Base-by-base conservation (phyloP, 768 basidiomycete species). In the Melanogaster broomeanus region DNA sequence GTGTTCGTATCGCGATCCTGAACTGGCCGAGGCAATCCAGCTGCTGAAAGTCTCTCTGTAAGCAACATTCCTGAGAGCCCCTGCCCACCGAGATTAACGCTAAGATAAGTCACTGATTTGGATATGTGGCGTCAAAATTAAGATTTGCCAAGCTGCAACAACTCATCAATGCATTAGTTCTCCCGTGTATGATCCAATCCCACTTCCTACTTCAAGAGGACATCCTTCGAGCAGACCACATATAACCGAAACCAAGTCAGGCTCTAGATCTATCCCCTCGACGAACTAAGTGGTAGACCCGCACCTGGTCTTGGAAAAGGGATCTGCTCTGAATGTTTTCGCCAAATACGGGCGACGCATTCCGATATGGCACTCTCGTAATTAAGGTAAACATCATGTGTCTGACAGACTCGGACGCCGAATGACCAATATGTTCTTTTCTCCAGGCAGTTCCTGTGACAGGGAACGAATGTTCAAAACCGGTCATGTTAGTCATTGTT, bases 41-140 rank as follows among this genome's bases (percentile, higher is more conserved):
- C n/a, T n/a, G n/a, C n/a, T n/a, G n/a, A n/a, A n/a, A n/a, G n/a
- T n/a, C n/a, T n/a, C n/a, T n/a, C n/a, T n/a, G n/a, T n/a, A n/a
- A n/a, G n/a, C n/a, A n/a, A n/a, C n/a, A n/a, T n/a, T n/a, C 34
- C 16, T 15, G 22, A 37, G 37, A 65, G 62, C n/a, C n/a, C n/a
- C n/a, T n/a, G n/a, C n/a, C 47, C n/a, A 35, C 42, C 42, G 19
- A 55, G 59, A 65, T 52, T 56, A 50, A 52, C 52, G 45, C 56
- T 46, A 48, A 49, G 62, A 64, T 61, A 16, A 18, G 27, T 7
- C 19, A 30, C 46, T 8, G 15, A 15, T 42, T 46, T 18, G 44
- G 48, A 33, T 35, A 54, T 39, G 12, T 8, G 35, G 16, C 6
- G 27, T 31, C 31, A 31, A 47, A 45, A 42, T 42, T 49, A 46